These are phyloP conservation scores for Saccharomyces kudriavzevii DNA, from an alignment of 805 yeast species.

Conservation along the genomic window DNA sequence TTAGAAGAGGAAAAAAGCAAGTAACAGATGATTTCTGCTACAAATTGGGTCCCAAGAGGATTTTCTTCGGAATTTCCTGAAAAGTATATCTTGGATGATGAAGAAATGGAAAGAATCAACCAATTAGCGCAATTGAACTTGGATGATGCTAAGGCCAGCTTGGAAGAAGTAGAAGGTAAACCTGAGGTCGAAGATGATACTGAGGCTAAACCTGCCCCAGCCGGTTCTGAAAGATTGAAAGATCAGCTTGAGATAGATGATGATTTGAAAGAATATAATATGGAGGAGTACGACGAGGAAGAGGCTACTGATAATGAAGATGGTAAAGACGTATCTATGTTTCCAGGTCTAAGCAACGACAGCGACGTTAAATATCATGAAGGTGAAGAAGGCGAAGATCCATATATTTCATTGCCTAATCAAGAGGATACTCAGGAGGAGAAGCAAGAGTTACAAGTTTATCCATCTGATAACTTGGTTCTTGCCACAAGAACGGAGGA, in stretches of 20 bases:
- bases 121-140: constrained; percentile 78
- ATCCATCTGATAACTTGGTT: constrained; percentile 83
- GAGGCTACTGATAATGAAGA: constrained; percentile 41
- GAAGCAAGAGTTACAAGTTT: constrained; percentile 73
- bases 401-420: constrained; percentile 40
- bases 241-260: constrained; percentile 64
- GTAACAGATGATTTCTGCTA: constrained; percentile 73
- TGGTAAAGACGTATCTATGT: constrained; percentile 58
- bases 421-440: constrained; percentile 62
- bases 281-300: constrained; percentile 77
- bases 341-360: constrained; percentile 62
- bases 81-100: constrained; percentile 80
- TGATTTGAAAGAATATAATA: constrained; percentile 78
- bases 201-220: constrained; percentile 11
- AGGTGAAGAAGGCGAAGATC: constrained; percentile 35
- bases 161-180: constrained; percentile 39
- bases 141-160: constrained; percentile 62
- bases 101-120: constrained; percentile 83
- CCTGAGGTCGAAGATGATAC: constrained; percentile 25
- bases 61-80: constrained; percentile 89
- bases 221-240: constrained; percentile 28
- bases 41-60: constrained; percentile 95
- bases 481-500: constrained; percentile 94
- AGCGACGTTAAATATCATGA: constrained; percentile 46
- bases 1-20: background rate